These are phyloP conservation scores for Wilcoxina mikolae DNA, from an alignment of 495 filamentous ascomycete genomes.

Conservation along the genomic window DNA sequence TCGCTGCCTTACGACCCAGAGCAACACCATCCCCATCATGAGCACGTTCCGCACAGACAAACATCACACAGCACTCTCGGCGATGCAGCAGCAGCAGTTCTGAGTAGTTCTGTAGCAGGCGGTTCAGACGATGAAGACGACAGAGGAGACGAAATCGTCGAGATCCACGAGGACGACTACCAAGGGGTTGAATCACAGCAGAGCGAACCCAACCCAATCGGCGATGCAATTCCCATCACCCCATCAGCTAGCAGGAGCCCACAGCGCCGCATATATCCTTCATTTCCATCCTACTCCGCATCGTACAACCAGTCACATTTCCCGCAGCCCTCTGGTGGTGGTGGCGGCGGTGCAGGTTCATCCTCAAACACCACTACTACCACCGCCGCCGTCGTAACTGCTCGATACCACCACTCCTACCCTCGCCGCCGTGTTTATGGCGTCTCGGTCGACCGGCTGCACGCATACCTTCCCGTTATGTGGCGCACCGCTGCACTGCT, in stretches of 20 bases:
- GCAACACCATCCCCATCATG: slow-evolving; percentile 25
- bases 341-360: background rate
- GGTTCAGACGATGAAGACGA: slow-evolving; percentile 13
- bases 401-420: slow-evolving; percentile 6
- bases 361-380: background rate
- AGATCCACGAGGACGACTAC: slow-evolving; percentile 19
- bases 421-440: slow-evolving; percentile 17
- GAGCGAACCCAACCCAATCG: slow-evolving; percentile 7
- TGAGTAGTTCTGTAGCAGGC: background rate
- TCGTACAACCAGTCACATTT: slow-evolving; percentile 24
- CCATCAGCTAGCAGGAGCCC: slow-evolving; percentile 11
- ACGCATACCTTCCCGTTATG: slow-evolving; percentile 18
- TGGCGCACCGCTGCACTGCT: slow-evolving; percentile 24
- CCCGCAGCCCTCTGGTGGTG: too few species aligned
- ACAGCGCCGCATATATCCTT: slow-evolving; percentile 19
- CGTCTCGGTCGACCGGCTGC: slow-evolving; percentile 17
- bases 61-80: slow-evolving; percentile 24
- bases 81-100: slow-evolving; percentile 4
- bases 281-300: slow-evolving; percentile 23
- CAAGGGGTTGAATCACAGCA: slow-evolving; percentile 5
- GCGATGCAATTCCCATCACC: slow-evolving; percentile 10
- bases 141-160: slow-evolving; percentile 16
- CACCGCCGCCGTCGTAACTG: slow-evolving; percentile 7
- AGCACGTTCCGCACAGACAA: slow-evolving; percentile 21
- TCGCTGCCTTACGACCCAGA: slow-evolving; percentile 26